Conservation (phyloP, 2,329 filamentous ascomycete species). For the Arthrobotrys sphaeroides region DNA sequence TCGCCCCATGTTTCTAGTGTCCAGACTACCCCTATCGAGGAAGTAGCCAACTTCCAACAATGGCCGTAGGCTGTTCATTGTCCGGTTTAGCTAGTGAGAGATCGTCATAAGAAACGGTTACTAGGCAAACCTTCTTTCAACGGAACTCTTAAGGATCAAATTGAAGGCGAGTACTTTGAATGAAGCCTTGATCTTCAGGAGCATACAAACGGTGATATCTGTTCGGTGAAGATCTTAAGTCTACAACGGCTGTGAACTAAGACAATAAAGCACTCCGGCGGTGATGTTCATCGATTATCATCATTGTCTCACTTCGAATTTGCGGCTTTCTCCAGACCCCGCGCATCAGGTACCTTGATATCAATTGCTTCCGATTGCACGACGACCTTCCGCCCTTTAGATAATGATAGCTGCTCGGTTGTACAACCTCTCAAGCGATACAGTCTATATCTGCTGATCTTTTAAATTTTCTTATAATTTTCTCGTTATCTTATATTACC, state of each 20-base stretch:
- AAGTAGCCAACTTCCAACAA: neutral
- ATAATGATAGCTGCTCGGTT: slow-evolving; percentile 14
- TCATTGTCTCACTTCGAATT: neutral
- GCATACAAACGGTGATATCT: slow-evolving; percentile 19
- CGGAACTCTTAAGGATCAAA: neutral
- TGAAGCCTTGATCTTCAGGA: slow-evolving; percentile 38
- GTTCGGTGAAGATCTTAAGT: slow-evolving; percentile 23
- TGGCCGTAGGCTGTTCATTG: neutral
- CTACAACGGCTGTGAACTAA: neutral
- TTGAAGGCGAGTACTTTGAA: neutral
- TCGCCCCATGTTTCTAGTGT: slow-evolving; percentile 2
- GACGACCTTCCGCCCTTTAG: neutral
- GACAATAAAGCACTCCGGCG: neutral
- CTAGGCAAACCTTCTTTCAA: slow-evolving; percentile 9
- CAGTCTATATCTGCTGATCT: slow-evolving; percentile 14
- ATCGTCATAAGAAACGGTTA: slow-evolving; percentile 36
- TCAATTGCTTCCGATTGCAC: slow-evolving; percentile 19
- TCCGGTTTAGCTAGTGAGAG: neutral
- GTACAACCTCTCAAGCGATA: slow-evolving; percentile 18
- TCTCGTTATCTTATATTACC: too few relatives aligned
- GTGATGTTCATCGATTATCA: neutral
- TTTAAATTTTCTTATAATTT: neutral
- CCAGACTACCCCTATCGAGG: slow-evolving; percentile 14
- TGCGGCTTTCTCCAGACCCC: neutral
- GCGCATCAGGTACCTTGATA: slow-evolving; percentile 38